Percentiles rank a stretch among this genome's conserved stretches.
Evolutionary conservation across 805 yeast genomes (phyloP).

Genomic region (Lipomyces chichibuensis): DNA sequence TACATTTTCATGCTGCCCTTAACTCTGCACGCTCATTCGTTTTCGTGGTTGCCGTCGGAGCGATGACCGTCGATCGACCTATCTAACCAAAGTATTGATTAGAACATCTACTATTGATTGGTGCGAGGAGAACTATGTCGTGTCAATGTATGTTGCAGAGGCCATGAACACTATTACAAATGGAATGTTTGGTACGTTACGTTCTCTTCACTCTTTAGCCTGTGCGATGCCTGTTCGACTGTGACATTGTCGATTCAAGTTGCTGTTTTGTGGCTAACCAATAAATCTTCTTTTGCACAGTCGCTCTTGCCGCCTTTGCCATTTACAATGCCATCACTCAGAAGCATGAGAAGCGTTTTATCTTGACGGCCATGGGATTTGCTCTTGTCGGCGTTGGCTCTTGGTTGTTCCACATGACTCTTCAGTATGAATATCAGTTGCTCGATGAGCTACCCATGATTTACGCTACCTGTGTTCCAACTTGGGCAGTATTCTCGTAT

Average conservation of each 20-base stretch:
- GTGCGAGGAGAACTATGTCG: conserved; percentile 97
- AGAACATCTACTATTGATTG: conserved; percentile 93
- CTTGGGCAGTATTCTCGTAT: conserved; percentile 78
- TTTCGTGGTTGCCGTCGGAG: background rate
- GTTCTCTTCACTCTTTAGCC: background rate
- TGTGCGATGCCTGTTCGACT: background rate
- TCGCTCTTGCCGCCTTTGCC: conserved; percentile 63
- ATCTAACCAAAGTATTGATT: background rate
- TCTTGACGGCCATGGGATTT: conserved; percentile 76
- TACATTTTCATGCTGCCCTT: background rate
- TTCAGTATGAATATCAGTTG: conserved; percentile 83
- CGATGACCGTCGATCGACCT: background rate
- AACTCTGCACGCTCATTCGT: background rate
- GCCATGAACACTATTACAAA: conserved; percentile 86
- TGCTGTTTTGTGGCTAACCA: conserved; percentile 2
- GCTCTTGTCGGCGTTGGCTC: conserved; percentile 89
- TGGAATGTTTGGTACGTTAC: conserved; percentile 48
- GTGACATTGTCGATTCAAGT: background rate
- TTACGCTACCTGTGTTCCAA: conserved; percentile 94
- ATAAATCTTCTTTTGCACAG: conserved; percentile 16
- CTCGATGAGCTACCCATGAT: conserved; percentile 98
- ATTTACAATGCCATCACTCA: conserved; percentile 63
- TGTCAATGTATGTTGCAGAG: conserved; percentile 84
- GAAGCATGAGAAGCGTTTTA: conserved; percentile 68
- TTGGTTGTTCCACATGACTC: conserved; percentile 96